These are phyloP conservation scores for Lagenidium giganteum DNA, from an alignment of 352 stramenopile species.

Conservation along the genomic window DNA sequence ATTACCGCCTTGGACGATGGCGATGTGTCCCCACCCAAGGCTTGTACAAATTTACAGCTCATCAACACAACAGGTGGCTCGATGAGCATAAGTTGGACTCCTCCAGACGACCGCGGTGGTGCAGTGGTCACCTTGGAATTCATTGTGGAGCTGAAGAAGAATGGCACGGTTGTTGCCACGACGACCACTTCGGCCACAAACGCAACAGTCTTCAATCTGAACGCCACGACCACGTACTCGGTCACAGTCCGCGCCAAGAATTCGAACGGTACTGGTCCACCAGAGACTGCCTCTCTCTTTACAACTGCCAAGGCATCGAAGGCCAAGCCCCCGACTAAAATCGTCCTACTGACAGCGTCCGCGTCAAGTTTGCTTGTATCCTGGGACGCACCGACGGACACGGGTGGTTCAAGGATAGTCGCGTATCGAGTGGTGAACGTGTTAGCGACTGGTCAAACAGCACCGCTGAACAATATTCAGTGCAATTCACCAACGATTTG, in stretches of 20 bases:
- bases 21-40: slow-evolving; percentile 43
- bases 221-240: slow-evolving; percentile 39
- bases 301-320: slow-evolving; percentile 18
- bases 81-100: slow-evolving; percentile 32
- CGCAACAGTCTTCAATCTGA: slow-evolving; percentile 31
- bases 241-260: slow-evolving; percentile 32
- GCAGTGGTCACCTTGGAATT: slow-evolving; percentile 21
- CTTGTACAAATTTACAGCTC: slow-evolving; percentile 23
- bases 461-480: slow-evolving; percentile 17
- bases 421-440: slow-evolving; percentile 46
- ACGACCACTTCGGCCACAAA: slow-evolving; percentile 1
- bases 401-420: slow-evolving; percentile 36
- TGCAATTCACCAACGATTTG: slow-evolving; percentile 32
- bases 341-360: slow-evolving; percentile 24
- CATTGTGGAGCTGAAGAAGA: slow-evolving; percentile 14
- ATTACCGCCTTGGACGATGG: slow-evolving; percentile 45
- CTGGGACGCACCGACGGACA: slow-evolving; percentile 41
- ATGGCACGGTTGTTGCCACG: slow-evolving; percentile 7
- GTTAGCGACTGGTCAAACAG: neutral
- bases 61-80: slow-evolving; percentile 29
- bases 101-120: slow-evolving; percentile 33
- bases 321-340: slow-evolving; percentile 22
- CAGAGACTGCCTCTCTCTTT: slow-evolving; percentile 18
- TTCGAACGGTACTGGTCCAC: slow-evolving; percentile 13
- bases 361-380: slow-evolving; percentile 36